Base-by-base conservation (phyloP, 805 yeast genomes). In the Metschnikowia borealis region DNA sequence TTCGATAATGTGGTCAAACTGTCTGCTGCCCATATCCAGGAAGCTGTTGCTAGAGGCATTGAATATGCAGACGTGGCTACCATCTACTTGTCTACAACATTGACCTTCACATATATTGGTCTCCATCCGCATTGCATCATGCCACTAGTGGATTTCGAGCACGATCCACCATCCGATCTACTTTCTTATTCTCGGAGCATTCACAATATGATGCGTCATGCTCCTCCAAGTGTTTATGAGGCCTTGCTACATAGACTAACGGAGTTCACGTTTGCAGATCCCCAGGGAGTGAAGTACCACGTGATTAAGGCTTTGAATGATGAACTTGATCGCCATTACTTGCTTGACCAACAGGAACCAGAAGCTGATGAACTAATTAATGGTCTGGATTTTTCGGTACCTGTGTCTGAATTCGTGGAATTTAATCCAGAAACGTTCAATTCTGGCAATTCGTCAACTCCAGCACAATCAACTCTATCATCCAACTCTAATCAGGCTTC, bases 91-190 rank as follows among this genome's bases (percentile, higher is more conserved):
- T 45, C 56, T n/a, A 49, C 64, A 5, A 53, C 59, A 33, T 42
- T 67, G 8, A 54, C 67, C 17, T 67, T 58, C 51, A 60, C 71
- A 13, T 70, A 59, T 42, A 48, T 68, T 8, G 69, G 68, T 5
- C 49, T 70, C 3, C 72, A 69, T 51, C 70, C 72, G 3, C 65
- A 63, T 44, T 54, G 55, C 18, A 49, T 67, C 11, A 46, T 64
- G 20, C 73, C 73, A 5, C 50, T 71, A 26, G 57, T 70, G 0
- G 57, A 58, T 15, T 62, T 60, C 36, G 63, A 62, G 20, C 43
- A 43, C 3, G 44, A 46, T 6, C 47, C 39, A 6, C 57, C 58
- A 8, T 43, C 60, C 2, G 70, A 66, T 46, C 52, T 64, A 20
- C 32, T 67, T 11, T 58, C 62, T 7, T 54, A 49, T 15, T 46